Percentiles rank a stretch among this genome's conserved stretches.
Evolutionary conservation across 192 early-diverging fungal genomes (phyloP).

Genomic region (Gaertneriomyces sp.): DNA sequence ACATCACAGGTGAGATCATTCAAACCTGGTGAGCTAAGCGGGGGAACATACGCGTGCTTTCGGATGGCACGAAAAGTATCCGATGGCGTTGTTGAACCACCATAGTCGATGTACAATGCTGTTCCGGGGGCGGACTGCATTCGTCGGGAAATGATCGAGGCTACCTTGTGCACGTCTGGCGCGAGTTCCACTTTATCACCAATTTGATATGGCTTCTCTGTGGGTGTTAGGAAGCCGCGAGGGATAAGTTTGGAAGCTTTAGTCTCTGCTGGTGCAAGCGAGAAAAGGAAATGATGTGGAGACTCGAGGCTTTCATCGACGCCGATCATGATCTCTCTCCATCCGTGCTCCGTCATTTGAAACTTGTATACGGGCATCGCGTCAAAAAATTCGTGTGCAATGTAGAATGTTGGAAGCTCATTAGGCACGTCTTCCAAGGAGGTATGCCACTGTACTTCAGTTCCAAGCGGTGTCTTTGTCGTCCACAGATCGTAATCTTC

Average conservation of each 20-base stretch:
- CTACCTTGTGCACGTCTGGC: slow-evolving; percentile 69
- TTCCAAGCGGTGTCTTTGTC: not conserved
- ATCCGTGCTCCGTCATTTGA: slow-evolving; percentile 71
- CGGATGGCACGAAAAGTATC: slow-evolving; percentile 62
- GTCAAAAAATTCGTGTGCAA: slow-evolving; percentile 98
- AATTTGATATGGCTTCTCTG: slow-evolving; percentile 30
- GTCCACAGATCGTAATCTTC: slow-evolving; percentile 7
- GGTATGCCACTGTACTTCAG: slow-evolving; percentile 14
- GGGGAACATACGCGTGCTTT: slow-evolving; percentile 74
- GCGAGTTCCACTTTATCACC: slow-evolving; percentile 82
- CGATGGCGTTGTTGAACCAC: slow-evolving; percentile 31
- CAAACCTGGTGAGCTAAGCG: slow-evolving; percentile 75
- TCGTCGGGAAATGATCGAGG: slow-evolving; percentile 64
- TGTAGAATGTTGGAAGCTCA: slow-evolving; percentile 15
- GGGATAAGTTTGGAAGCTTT: slow-evolving; percentile 31
- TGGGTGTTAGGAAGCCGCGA: no score
- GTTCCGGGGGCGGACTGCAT: slow-evolving; percentile 66
- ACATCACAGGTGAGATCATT: slow-evolving; percentile 91
- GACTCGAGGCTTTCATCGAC: slow-evolving; percentile 52
- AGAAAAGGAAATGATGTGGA: slow-evolving; percentile 72
- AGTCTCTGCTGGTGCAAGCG: slow-evolving; percentile 62
- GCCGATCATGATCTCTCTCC: slow-evolving; percentile 88
- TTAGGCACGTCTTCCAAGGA: slow-evolving; percentile 13
- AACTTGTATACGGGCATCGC: slow-evolving; percentile 88
- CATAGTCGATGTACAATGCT: slow-evolving; percentile 87